phyloP scores from a whole-genome alignment of 169 alveolate genomes.

The Cyclospora cayetanensis region DNA sequence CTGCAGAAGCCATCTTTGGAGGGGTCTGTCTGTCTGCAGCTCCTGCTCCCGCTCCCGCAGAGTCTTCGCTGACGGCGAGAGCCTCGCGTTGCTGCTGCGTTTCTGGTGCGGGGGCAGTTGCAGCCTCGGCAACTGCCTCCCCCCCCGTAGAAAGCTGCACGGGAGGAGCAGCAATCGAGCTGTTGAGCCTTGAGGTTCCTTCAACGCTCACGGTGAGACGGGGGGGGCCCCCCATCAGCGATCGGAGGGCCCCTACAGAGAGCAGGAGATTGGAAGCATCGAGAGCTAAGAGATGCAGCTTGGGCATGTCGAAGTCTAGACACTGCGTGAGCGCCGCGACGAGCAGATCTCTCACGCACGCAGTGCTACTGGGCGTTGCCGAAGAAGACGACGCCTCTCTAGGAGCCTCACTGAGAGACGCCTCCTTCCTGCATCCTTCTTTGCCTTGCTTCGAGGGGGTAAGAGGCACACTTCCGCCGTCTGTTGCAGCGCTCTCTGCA shows the following conservation, averaged over 20 bases:
- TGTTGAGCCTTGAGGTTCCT: too few species aligned
- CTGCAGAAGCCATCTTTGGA: not conserved
- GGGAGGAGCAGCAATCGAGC: too few species aligned
- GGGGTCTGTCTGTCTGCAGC: not conserved
- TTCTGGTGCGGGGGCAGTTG: not conserved
- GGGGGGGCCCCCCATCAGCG: too few species aligned
- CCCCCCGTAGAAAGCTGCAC: not conserved
- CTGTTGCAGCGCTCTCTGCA: not conserved
- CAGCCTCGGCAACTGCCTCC: not conserved
- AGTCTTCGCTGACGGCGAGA: not conserved
- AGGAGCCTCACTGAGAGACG: too few species aligned
- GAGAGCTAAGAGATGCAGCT: slow-evolving; percentile 4
- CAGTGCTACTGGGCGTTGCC: not conserved
- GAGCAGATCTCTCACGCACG: not conserved
- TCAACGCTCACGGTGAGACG: too few species aligned
- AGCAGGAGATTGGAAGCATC: not conserved
- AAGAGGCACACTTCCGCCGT: too few species aligned
- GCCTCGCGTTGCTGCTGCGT: not conserved
- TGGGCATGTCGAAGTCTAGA: not conserved
- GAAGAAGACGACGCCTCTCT: too few species aligned
- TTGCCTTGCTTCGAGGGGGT: too few species aligned
- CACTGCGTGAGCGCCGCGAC: not conserved
- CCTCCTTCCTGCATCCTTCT: too few species aligned
- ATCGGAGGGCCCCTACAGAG: not conserved
- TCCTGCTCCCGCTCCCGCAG: not conserved